Percentiles rank a stretch among this genome's conserved stretches.
These are phyloP conservation scores for Penicillium sp. DNA, from an alignment of 2,329 filamentous ascomycete genomes.

Conservation along the genomic window DNA sequence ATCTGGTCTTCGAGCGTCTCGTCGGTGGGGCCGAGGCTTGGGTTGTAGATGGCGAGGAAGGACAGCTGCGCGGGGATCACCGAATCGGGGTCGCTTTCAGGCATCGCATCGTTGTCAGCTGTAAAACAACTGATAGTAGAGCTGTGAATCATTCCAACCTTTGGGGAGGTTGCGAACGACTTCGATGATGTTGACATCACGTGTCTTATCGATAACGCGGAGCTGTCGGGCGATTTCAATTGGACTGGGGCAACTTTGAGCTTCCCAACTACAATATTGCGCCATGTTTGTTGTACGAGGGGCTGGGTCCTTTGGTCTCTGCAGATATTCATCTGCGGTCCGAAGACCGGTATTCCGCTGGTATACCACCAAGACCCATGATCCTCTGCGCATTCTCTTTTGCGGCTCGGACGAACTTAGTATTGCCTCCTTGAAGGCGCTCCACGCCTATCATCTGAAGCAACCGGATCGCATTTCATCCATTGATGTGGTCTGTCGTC, in stretches of 20 bases:
- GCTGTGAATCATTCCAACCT: neutral
- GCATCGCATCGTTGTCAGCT: constrained; percentile 40
- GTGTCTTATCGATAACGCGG: constrained; percentile 37
- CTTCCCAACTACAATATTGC: constrained; percentile 5
- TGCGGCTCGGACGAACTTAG: constrained; percentile 95
- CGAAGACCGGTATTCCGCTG: constrained; percentile 23
- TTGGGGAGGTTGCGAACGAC: neutral
- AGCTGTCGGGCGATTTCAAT: too few relatives aligned
- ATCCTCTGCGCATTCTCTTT: constrained; percentile 82
- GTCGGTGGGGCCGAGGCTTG: constrained; percentile 72
- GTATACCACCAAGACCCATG: constrained; percentile 38
- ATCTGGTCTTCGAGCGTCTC: constrained; percentile 80
- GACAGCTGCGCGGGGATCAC: constrained; percentile 80
- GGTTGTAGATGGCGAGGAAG: constrained; percentile 95
- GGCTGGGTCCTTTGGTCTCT: constrained; percentile 27
- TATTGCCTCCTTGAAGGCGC: constrained; percentile 71
- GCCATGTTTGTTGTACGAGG: constrained; percentile 33
- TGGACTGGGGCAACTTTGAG: too few relatives aligned
- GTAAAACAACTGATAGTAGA: neutral
- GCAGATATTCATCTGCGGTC: constrained; percentile 18
- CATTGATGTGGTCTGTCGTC: constrained; percentile 83
- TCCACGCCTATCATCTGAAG: constrained; percentile 63
- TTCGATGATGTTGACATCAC: constrained; percentile 38
- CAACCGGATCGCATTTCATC: constrained; percentile 66
- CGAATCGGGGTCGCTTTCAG: constrained; percentile 39